Conservation (phyloP, 1,284 basidiomycete genomes). For the Schizophyllum amplum region DNA sequence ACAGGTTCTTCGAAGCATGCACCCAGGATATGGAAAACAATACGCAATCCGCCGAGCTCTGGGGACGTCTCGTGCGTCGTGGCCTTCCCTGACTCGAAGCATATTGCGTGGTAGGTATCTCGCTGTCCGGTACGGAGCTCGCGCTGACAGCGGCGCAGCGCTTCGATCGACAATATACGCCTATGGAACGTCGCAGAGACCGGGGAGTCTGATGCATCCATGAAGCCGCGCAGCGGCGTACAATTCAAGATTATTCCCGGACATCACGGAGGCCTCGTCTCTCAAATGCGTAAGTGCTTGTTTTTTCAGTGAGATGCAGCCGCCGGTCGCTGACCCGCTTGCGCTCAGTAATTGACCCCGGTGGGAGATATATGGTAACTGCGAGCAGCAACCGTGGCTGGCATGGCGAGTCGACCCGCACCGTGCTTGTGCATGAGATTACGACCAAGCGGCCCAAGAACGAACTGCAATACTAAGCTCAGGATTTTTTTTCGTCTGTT, state of each 20-base stretch:
- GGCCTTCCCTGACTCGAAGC: constrained; percentile 83
- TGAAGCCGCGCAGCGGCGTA: constrained; percentile 54
- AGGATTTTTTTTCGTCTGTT: no score
- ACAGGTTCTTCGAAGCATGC: constrained; percentile 49
- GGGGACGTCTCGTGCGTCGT: constrained; percentile 89
- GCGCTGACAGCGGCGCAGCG: constrained; percentile 39
- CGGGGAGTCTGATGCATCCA: constrained; percentile 53
- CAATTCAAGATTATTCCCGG: constrained; percentile 96
- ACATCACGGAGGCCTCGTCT: constrained; percentile 91
- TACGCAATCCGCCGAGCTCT: constrained; percentile 83
- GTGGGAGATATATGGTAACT: constrained; percentile 79
- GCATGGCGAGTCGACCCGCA: constrained; percentile 85
- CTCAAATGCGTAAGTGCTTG: constrained; percentile 69
- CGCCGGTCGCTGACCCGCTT: constrained; percentile 9
- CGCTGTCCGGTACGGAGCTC: constrained; percentile 4
- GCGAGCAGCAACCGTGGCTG: constrained; percentile 94
- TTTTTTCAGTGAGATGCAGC: constrained; percentile 1
- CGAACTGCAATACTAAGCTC: neutral
- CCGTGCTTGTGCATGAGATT: constrained; percentile 87
- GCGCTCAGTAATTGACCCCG: constrained; percentile 75
- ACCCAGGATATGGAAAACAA: constrained; percentile 70
- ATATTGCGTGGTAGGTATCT: constrained; percentile 75
- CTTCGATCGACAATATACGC: constrained; percentile 89
- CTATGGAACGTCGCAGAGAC: constrained; percentile 88
- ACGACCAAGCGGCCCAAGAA: constrained; percentile 19